phyloP scores from a whole-genome alignment of 1,284 basidiomycete genomes.

The Austroboletus rostrupii region DNA sequence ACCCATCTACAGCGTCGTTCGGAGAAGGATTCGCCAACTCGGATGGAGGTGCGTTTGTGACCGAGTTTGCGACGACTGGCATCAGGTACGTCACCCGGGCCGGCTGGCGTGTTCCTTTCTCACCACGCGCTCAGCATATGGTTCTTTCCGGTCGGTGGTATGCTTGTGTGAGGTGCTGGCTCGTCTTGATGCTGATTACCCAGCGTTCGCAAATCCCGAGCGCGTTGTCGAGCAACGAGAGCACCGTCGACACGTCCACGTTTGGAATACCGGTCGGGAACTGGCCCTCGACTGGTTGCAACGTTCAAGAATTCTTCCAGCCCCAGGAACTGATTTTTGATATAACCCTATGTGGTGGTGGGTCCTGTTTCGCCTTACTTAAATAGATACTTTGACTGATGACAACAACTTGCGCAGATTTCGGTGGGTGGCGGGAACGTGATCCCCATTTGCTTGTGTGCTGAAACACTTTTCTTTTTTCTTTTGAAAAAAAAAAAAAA shows the following conservation, averaged over 20 bases:
- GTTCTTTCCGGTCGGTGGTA: constrained; percentile 59
- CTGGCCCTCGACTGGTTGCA: constrained; percentile 60
- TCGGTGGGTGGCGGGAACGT: constrained; percentile 37
- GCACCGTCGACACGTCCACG: constrained; percentile 56
- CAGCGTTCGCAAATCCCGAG: constrained; percentile 57
- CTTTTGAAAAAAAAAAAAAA: too few species aligned
- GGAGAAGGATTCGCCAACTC: constrained; percentile 60
- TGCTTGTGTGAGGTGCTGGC: background rate
- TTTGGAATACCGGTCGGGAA: constrained; percentile 69
- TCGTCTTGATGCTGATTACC: constrained; percentile 4
- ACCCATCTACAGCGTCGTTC: constrained; percentile 53
- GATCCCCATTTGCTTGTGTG: background rate
- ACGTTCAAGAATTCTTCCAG: constrained; percentile 57
- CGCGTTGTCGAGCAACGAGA: constrained; percentile 49
- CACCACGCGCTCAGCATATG: constrained; percentile 49
- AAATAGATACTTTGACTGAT: constrained; percentile 2
- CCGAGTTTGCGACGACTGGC: constrained; percentile 61
- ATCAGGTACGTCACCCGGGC: constrained; percentile 45
- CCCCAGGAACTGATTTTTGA: constrained; percentile 68
- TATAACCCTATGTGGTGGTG: constrained; percentile 68
- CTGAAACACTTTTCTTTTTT: too few species aligned
- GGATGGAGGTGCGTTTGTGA: constrained; percentile 70
- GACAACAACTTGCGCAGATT: constrained; percentile 21
- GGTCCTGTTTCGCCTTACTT: constrained; percentile 4
- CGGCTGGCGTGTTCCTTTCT: background rate